These are phyloP conservation scores for Salvia splendens DNA, from an alignment of 257 asterid species.

Conservation along the genomic window DNA sequence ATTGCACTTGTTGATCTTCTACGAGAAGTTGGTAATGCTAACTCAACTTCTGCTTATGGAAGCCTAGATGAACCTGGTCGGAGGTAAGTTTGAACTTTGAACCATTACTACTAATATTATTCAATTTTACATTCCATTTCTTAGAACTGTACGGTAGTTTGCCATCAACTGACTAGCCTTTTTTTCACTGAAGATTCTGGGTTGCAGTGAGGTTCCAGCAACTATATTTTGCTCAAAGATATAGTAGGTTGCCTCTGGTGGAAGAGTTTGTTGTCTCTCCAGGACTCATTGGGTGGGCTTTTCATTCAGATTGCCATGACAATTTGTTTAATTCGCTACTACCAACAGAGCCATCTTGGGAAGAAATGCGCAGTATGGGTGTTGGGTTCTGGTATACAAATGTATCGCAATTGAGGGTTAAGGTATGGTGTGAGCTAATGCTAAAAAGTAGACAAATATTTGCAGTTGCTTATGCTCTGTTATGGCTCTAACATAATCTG, in stretches of 20 bases:
- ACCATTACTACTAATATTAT: not conserved
- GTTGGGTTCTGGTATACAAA: conserved; percentile 93
- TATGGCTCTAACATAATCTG: conserved; percentile 25
- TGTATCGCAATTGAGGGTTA: conserved; percentile 62
- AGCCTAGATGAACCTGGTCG: conserved; percentile 96
- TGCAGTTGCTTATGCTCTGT: conserved; percentile 24
- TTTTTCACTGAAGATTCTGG: conserved; percentile 76
- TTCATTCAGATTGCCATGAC: conserved; percentile 93
- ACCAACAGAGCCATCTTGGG: conserved; percentile 85
- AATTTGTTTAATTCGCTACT: conserved; percentile 78
- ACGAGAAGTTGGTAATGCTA: conserved; percentile 65
- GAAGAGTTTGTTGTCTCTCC: conserved; percentile 71
- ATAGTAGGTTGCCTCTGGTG: conserved; percentile 53
- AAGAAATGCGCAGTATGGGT: conserved; percentile 87
- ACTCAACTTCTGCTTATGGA: conserved; percentile 70
- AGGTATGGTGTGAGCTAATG: conserved; percentile 58
- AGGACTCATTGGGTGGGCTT: conserved; percentile 83
- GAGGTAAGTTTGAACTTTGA: conserved; percentile 48
- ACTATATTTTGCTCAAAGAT: conserved; percentile 61
- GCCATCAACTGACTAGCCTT: conserved; percentile 25
- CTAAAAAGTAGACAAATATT: conserved; percentile 22
- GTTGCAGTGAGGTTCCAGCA: conserved; percentile 74
- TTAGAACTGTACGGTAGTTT: conserved; percentile 14
- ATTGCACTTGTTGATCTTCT: conserved; percentile 70
- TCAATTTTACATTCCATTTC: conserved; percentile 8